A percentile compares a stretch with the other conserved stretches of the same genome.
Conservation (phyloP, 1,139 yeast species). For the Saccharomyces pastorianus region DNA sequence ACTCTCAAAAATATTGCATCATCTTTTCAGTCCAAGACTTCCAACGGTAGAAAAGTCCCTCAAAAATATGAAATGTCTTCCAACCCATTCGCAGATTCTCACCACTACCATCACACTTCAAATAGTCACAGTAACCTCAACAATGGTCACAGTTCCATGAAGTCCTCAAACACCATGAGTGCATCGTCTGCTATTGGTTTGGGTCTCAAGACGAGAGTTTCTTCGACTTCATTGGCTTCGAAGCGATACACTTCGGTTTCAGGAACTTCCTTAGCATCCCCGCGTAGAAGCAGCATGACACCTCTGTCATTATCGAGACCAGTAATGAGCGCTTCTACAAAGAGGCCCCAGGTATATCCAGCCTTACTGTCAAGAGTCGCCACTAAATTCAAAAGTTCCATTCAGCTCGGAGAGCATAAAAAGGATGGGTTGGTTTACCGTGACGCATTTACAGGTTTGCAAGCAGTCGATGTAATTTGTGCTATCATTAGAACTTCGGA, state of each 20-base stretch:
- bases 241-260: conserved; percentile 26
- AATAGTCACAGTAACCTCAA: neutral
- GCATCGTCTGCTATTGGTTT: conserved; percentile 22
- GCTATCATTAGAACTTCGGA: conserved; percentile 83
- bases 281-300: conserved; percentile 6
- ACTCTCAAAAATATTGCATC: conserved; percentile 30
- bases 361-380: conserved; percentile 86
- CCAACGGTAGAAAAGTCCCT: conserved; percentile 37
- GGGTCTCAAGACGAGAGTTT: conserved; percentile 32
- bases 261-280: conserved; percentile 26
- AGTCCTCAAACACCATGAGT: neutral
- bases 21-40: conserved; percentile 30
- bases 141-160: neutral
- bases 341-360: conserved; percentile 51
- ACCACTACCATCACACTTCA: neutral
- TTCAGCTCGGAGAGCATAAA: conserved; percentile 67
- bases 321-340: conserved; percentile 21
- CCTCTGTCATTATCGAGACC: conserved; percentile 24
- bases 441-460: conserved; percentile 89
- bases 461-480: conserved; percentile 85
- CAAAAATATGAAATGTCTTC: conserved; percentile 34
- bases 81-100: conserved; percentile 13
- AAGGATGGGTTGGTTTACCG: conserved; percentile 94
- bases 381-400: conserved; percentile 59
- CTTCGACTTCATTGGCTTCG: conserved; percentile 9